phyloP scores from a whole-genome alignment of 2,329 filamentous ascomycete species.

The Calonectria honghensis region DNA sequence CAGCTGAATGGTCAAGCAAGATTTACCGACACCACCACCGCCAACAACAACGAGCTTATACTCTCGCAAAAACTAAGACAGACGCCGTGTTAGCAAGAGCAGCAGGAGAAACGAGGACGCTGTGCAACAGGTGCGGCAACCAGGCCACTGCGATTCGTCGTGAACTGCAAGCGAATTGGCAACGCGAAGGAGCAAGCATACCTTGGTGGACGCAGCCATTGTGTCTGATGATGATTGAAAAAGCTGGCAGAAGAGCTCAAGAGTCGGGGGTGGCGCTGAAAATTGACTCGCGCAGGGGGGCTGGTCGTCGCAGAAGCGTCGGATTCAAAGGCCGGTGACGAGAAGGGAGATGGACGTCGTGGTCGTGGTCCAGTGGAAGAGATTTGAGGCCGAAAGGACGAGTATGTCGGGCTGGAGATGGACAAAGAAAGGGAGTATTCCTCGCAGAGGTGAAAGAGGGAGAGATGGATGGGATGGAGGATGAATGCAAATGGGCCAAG shows the following conservation, averaged over 20 bases:
- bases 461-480: slow-evolving; percentile 37
- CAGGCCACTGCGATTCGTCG: background rate
- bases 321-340: slow-evolving; percentile 43
- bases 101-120: background rate
- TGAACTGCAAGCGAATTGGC: background rate
- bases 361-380: slow-evolving; percentile 34
- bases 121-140: background rate
- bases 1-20: slow-evolving; percentile 98
- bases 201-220: slow-evolving; percentile 63
- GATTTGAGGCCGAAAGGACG: slow-evolving; percentile 30
- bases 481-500: slow-evolving; percentile 40
- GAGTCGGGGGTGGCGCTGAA: slow-evolving; percentile 40
- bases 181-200: slow-evolving; percentile 43
- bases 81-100: slow-evolving; percentile 43
- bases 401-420: slow-evolving; percentile 37
- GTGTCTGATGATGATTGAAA: slow-evolving; percentile 47
- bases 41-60: slow-evolving; percentile 98
- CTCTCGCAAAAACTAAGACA: slow-evolving; percentile 84
- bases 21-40: slow-evolving; percentile 99
- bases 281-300: slow-evolving; percentile 47
- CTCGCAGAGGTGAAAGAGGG: slow-evolving; percentile 33
- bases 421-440: slow-evolving; percentile 42
- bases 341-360: slow-evolving; percentile 33
- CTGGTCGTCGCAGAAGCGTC: slow-evolving; percentile 45
- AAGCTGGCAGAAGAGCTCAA: slow-evolving; percentile 48